Base-by-base conservation (phyloP, 768 basidiomycete species). In the Serendipita sp. region DNA sequence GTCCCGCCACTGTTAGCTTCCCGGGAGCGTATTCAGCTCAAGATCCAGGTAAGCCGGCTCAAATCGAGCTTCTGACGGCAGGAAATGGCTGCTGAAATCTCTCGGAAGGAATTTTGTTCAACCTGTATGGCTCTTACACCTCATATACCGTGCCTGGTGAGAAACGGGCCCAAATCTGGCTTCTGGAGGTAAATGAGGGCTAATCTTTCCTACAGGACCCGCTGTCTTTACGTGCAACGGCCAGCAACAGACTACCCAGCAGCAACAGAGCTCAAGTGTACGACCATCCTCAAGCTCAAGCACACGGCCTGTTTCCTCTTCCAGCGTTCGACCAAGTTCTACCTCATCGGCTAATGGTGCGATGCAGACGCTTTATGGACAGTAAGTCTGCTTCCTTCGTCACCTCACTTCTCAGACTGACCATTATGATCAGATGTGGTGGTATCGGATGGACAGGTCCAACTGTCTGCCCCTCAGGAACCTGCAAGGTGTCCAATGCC, bases 1-100 rank as follows among this genome's bases (percentile, higher is more conserved):
- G 69, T 5, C 79, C 80, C 1, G 70, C 77, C 23, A 77, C 78
- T 15, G 79, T 79, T 44, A 76, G 72, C 68, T 77, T 81, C 75
- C 79, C 79, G 3, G 80, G 80, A 28, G 76, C 78, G 5, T 80
- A 80, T 70, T 8, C 7, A 7, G 48, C 30, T n/a, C 5, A 51
- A 5, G 48, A 51, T 2, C 48, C 48, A 51, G 30, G 30, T 7
- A 5, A 51, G n/a, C 8, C 7, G 48, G 32, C 52, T 32, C 52
- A 23, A 23, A 23, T 23, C 23, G 23, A 23, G 23, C 23, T 23
- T 1, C 23, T 23, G 23, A 23, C 23, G 23, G 1, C 23, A 23
- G 23, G 23, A 23, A 1, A 23, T 23, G 23, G 23, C 23, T 23
- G 23, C 23, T 23, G 23, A 23, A 23, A 41, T 41, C 13, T 41